These are phyloP conservation scores for Verticillium dahliae DNA, from an alignment of 2,329 filamentous ascomycete species.

Conservation along the genomic window DNA sequence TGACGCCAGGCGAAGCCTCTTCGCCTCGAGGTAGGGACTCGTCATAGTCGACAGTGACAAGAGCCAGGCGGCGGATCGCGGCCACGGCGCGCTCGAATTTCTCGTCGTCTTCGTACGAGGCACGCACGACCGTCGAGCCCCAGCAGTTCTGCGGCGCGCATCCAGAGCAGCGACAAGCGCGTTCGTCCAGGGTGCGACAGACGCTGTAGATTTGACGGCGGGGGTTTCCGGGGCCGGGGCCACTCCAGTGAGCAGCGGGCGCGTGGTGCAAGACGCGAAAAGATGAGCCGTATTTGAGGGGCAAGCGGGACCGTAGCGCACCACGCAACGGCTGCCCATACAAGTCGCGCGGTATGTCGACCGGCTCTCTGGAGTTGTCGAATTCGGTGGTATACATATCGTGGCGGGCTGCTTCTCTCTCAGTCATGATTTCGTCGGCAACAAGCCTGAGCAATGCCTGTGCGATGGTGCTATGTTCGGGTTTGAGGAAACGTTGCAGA, in stretches of 20 bases:
- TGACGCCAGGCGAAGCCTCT: background rate
- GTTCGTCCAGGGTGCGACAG: background rate
- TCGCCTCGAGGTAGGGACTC: background rate
- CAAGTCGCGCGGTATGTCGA: background rate
- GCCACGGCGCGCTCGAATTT: conserved; percentile 2
- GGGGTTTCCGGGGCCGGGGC: background rate
- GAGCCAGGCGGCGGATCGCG: conserved; percentile 3
- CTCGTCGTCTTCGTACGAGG: conserved; percentile 5
- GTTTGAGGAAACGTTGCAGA: too few species aligned
- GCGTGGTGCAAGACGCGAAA: background rate
- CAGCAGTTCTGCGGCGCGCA: conserved; percentile 3
- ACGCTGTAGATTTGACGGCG: background rate
- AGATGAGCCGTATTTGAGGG: background rate
- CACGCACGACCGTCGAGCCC: conserved; percentile 5
- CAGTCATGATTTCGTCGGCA: too few species aligned
- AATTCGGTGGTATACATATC: background rate
- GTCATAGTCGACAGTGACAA: conserved; percentile 1
- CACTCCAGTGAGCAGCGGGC: background rate
- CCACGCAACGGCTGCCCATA: background rate
- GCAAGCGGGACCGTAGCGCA: background rate
- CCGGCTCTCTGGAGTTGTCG: background rate
- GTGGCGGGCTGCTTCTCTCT: background rate
- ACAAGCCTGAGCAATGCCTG: too few species aligned
- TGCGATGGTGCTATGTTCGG: too few species aligned
- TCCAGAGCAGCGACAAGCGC: background rate